phyloP scores from a whole-genome alignment of 257 asterid genomes.

The Verbena officinalis region DNA sequence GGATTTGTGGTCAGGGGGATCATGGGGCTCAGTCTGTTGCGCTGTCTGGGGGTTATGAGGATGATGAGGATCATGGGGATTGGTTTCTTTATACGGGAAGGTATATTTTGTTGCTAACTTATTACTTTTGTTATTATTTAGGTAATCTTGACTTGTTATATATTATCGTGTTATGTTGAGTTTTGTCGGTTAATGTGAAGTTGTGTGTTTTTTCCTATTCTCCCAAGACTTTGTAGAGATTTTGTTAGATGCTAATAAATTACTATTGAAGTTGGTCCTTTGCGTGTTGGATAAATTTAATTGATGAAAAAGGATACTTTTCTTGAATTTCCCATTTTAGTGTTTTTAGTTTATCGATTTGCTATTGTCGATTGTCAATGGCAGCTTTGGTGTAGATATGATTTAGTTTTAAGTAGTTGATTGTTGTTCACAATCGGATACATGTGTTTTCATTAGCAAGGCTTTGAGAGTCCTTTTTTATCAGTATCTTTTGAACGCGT shows the following conservation, averaged over 20 bases:
- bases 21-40: conserved; percentile 93
- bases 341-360: conserved; percentile 6
- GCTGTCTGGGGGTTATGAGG: conserved; percentile 87
- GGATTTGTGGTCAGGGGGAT: conserved; percentile 79
- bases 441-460: not conserved
- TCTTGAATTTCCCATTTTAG: conserved; percentile 3
- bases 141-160: not conserved
- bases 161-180: not conserved
- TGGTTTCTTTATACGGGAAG: conserved; percentile 99
- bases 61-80: conserved; percentile 94
- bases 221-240: conserved; percentile 4
- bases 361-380: too few relatives aligned
- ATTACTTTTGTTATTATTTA: conserved; percentile 4
- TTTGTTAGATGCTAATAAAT: not conserved
- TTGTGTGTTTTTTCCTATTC: not conserved
- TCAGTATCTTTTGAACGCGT: too few relatives aligned
- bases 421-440: not conserved
- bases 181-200: conserved; percentile 19
- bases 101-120: conserved; percentile 35
- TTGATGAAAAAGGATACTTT: not conserved
- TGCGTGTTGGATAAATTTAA: not conserved
- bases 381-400: not conserved
- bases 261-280: not conserved
- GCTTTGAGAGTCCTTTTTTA: not conserved
- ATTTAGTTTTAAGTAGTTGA: not conserved